Conservation (phyloP, 306 rosid genomes). For the Sophora flavescens region DNA sequence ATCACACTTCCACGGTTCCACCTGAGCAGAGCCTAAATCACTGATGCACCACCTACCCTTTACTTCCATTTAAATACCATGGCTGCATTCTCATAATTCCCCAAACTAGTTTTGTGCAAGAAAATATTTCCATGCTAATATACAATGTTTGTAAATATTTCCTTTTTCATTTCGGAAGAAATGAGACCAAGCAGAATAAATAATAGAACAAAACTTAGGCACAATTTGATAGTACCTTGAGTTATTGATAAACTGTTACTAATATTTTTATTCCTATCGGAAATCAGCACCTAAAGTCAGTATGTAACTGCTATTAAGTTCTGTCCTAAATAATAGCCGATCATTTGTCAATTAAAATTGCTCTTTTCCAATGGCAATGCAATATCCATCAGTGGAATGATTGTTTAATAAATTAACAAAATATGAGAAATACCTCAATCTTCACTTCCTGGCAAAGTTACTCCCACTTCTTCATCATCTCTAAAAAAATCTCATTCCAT, state of each 20-base stretch:
- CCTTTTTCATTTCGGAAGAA: background rate
- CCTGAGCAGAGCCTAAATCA: too few relatives aligned
- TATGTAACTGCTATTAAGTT: too few relatives aligned
- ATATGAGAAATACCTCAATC: conserved; percentile 39
- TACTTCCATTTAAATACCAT: too few relatives aligned
- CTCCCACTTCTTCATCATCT: conserved; percentile 65
- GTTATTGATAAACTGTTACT: too few relatives aligned
- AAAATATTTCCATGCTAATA: background rate
- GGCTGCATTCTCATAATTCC: too few relatives aligned
- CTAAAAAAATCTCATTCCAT: conserved; percentile 80
- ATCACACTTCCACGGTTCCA: too few relatives aligned
- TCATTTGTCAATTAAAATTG: background rate
- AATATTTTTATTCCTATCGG: too few relatives aligned
- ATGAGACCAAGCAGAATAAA: background rate
- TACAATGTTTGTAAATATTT: background rate
- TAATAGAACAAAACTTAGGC: background rate
- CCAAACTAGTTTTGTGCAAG: too few relatives aligned
- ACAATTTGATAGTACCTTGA: too few relatives aligned
- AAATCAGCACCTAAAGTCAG: too few relatives aligned
- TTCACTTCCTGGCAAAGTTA: background rate
- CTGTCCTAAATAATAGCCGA: background rate
- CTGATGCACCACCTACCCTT: too few relatives aligned
- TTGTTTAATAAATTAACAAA: background rate
- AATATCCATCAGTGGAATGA: conserved; percentile 7
- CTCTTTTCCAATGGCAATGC: conserved; percentile 14